These are phyloP conservation scores for Penicillium rolfsii DNA, from an alignment of 2,329 filamentous ascomycete species.

Conservation along the genomic window DNA sequence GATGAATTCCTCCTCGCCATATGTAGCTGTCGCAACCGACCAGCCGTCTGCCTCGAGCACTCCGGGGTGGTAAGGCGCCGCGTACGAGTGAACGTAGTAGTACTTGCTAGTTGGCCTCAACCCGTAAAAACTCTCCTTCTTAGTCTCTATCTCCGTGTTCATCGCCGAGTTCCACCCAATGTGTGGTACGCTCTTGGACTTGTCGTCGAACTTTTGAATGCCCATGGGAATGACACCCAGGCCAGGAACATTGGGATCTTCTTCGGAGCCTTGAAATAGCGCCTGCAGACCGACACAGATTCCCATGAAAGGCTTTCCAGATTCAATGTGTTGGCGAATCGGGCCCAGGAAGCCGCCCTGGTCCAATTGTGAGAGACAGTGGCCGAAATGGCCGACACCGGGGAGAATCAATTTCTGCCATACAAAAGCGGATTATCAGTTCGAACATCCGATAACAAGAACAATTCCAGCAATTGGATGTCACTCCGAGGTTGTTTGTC, in stretches of 20 bases:
- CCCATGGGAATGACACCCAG: conserved; percentile 72
- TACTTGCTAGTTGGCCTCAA: conserved; percentile 84
- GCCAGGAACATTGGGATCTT: conserved; percentile 72
- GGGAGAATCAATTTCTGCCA: conserved; percentile 86
- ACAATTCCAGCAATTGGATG: background rate
- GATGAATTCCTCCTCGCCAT: conserved; percentile 86
- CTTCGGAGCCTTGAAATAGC: conserved; percentile 81
- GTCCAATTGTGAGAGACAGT: conserved; percentile 84
- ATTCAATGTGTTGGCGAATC: conserved; percentile 77
- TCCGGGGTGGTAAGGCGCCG: conserved; percentile 72
- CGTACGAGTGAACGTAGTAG: conserved; percentile 98
- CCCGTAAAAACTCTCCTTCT: conserved; percentile 70
- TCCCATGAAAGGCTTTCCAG: conserved; percentile 96
- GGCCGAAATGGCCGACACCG: conserved; percentile 95
- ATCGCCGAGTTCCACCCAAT: conserved; percentile 98
- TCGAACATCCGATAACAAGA: background rate
- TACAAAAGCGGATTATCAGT: background rate
- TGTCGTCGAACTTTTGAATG: conserved; percentile 76
- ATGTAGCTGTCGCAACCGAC: conserved; percentile 87
- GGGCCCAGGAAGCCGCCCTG: conserved; percentile 82
- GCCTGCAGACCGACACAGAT: conserved; percentile 96
- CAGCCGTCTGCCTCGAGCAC: conserved; percentile 81
- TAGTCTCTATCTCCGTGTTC: conserved; percentile 46
- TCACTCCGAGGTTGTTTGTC: background rate
- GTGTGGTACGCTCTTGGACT: conserved; percentile 88